Percentiles rank a stretch among this genome's conserved stretches.
These are phyloP conservation scores for Miscanthus lutarioriparius DNA, from an alignment of 176 grass and related monocot genomes.

Conservation along the genomic window DNA sequence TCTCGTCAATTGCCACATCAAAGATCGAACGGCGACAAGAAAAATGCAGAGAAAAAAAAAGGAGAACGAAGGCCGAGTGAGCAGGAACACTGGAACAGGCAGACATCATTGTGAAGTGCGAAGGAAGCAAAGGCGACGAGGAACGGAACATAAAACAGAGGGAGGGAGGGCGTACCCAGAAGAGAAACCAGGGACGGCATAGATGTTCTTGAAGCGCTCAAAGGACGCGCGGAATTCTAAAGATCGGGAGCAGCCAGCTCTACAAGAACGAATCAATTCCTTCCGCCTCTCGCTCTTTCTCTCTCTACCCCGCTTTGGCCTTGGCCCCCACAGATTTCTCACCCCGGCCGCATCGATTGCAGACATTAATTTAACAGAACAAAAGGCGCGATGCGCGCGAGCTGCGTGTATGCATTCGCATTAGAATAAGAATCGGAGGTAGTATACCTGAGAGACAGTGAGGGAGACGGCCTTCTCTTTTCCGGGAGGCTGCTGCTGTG, in stretches of 20 bases:
- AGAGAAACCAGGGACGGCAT: neutral
- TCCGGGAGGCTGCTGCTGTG: neutral
- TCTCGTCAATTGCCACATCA: neutral
- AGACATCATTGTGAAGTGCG: constrained; percentile 54
- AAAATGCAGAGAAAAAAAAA: neutral
- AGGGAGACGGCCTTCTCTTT: constrained; percentile 17
- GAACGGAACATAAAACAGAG: neutral
- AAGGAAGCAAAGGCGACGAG: constrained; percentile 42
- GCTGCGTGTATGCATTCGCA: neutral
- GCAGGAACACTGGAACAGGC: neutral
- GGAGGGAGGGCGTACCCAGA: neutral
- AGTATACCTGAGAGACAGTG: constrained; percentile 31
- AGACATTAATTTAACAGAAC: constrained; percentile 46
- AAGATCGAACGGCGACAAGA: neutral
- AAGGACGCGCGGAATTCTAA: constrained; percentile 39
- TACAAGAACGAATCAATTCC: constrained; percentile 30
- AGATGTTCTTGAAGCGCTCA: constrained; percentile 48
- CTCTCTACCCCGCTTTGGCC: constrained; percentile 25
- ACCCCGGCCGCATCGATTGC: constrained; percentile 35
- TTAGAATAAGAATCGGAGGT: constrained; percentile 44
- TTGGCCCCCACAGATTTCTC: constrained; percentile 35
- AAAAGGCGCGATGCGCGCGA: neutral
- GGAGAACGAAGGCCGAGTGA: neutral
- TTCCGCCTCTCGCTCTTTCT: neutral
- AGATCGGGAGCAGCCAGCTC: constrained; percentile 30